Base-by-base conservation (phyloP, 1,139 yeast genomes). In the Taphrina communis region DNA sequence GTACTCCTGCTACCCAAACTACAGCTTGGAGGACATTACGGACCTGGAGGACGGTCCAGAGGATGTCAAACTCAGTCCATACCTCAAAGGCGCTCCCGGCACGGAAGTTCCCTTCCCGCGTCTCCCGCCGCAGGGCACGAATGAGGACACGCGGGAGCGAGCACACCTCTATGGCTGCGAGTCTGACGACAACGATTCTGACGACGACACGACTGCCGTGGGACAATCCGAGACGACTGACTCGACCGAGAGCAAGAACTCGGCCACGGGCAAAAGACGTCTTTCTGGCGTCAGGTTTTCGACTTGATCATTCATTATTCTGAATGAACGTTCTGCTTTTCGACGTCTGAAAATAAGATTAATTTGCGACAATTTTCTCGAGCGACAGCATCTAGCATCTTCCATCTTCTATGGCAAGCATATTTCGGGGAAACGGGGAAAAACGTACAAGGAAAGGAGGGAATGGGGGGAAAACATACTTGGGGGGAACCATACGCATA, bases 1-100 rank as follows among this genome's bases (percentile, higher is more conserved):
- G 21, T 53, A 35, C 35, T 53, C 58, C 11, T 17, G 25, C 21
- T 53, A 53, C 36, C 58, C 58, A 8, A 53, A 53, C 58, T 53
- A 53, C 42, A 53, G 58, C 11, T 17, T 53, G 42, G 58, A 53
- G n/a, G 19, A 53, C 14, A 25, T 50, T 1, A 25, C 31, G 31
- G 31, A 25, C 31, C 31, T 25, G 1, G n/a, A 21, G n/a, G 19
- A n/a, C 36, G 8, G 12, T 3, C 19, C 12, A 2, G 48, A 44
- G 1, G 48, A n/a, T n/a, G n/a, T 17, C 8, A 17, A 12, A 7
- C 19, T 5, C 8, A 14, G 19, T 7, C 48, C 48, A n/a, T n/a
- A 44, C 19, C 48, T 44, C 17, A 14, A 17, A 44, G 48, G 48
- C 8, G 48, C 48, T 44, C 48, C 48, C n/a, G 48, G 48, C 19